Percentiles rank a stretch among this genome's conserved stretches.
Conservation (phyloP, 2,329 filamentous ascomycete species). For the Fusarium sp. region DNA sequence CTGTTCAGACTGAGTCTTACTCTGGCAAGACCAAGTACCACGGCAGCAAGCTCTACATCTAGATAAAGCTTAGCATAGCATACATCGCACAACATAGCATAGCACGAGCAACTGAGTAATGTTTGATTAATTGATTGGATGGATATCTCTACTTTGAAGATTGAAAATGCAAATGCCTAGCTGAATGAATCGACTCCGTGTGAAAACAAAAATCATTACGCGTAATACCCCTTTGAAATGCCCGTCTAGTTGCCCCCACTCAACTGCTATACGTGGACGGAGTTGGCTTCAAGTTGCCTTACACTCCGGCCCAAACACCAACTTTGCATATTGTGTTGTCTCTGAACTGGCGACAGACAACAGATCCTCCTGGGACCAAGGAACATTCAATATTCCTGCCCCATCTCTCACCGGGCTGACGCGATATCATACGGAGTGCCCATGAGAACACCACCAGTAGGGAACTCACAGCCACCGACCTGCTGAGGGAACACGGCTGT, state of each 20-base stretch:
- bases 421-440: constrained; percentile 21
- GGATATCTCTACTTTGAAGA: constrained; percentile 40
- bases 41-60: constrained; percentile 52
- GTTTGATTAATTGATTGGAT: constrained; percentile 32
- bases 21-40: constrained; percentile 61
- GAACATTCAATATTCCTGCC: neutral
- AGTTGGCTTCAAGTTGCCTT: constrained; percentile 10
- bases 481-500: constrained; percentile 48
- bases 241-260: constrained; percentile 35
- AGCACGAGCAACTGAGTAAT: constrained; percentile 2
- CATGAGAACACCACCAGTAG: constrained; percentile 36
- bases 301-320: constrained; percentile 37
- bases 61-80: neutral
- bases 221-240: constrained; percentile 23
- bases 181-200: constrained; percentile 36
- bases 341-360: constrained; percentile 5
- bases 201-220: constrained; percentile 16
- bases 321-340: constrained; percentile 30
- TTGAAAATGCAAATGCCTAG: constrained; percentile 38
- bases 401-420: constrained; percentile 23
- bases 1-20: constrained; percentile 47
- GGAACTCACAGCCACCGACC: constrained; percentile 48
- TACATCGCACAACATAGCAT: neutral
- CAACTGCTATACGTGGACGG: constrained; percentile 1
- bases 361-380: neutral